A percentile compares a stretch with the other conserved stretches of the same genome.
Conservation (phyloP, 2,329 filamentous ascomycete genomes). For the Chaetomiaceae sp. region DNA sequence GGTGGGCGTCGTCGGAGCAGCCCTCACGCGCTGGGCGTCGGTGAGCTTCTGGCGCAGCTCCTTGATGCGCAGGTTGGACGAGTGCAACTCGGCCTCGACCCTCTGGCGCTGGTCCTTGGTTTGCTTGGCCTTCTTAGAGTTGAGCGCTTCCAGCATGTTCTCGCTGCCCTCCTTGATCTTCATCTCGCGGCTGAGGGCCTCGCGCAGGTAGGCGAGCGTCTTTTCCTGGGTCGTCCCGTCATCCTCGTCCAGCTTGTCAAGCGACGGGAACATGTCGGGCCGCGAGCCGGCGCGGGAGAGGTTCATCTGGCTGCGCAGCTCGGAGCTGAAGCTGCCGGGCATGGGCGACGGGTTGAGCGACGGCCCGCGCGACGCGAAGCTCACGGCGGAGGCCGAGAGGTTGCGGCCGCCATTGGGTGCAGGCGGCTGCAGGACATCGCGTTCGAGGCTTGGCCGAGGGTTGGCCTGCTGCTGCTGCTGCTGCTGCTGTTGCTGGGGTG, state of each 20-base stretch:
- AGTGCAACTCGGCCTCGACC: conserved; percentile 83
- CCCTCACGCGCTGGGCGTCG: conserved; percentile 50
- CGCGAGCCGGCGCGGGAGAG: conserved; percentile 58
- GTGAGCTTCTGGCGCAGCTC: conserved; percentile 54
- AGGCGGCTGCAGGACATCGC: conserved; percentile 41
- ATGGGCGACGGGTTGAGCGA: conserved; percentile 65
- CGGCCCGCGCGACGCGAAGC: conserved; percentile 59
- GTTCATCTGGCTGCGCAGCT: conserved; percentile 68
- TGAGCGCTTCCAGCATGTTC: conserved; percentile 92
- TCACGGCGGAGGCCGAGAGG: conserved; percentile 48
- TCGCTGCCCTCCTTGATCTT: conserved; percentile 98
- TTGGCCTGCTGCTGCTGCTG: conserved; percentile 19
- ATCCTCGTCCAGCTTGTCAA: conserved; percentile 53
- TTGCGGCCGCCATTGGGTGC: conserved; percentile 42
- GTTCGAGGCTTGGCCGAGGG: conserved; percentile 48
- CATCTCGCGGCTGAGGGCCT: conserved; percentile 86
- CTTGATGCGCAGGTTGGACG: conserved; percentile 70
- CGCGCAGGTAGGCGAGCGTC: conserved; percentile 67
- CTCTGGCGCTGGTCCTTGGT: conserved; percentile 74
- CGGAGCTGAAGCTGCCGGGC: conserved; percentile 83
- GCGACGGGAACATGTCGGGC: conserved; percentile 41
- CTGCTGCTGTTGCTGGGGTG: background rate
- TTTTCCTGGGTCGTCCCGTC: conserved; percentile 56
- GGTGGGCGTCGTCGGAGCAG: conserved; percentile 47
- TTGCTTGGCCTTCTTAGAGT: conserved; percentile 93